phyloP scores from a whole-genome alignment of 352 stramenopile genomes.

The Phytophthora uliginosa region DNA sequence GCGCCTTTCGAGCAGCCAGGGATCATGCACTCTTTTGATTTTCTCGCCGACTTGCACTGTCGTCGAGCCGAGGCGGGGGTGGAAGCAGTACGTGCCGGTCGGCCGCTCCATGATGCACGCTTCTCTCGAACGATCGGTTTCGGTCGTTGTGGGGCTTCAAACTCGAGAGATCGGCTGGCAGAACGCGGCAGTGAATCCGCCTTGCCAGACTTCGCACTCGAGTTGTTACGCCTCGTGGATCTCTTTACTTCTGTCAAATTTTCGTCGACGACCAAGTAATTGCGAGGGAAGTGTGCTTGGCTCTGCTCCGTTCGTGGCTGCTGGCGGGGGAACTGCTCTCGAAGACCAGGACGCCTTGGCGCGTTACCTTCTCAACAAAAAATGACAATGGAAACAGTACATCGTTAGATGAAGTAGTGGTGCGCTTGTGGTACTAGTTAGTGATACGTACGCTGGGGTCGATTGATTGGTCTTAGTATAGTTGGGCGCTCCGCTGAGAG shows the following conservation, averaged over 20 bases:
- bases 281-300: slow-evolving; percentile 15
- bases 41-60: slow-evolving; percentile 54
- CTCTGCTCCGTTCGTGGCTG: slow-evolving; percentile 24
- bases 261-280: slow-evolving; percentile 27
- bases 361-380: slow-evolving; percentile 16
- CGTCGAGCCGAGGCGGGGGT: slow-evolving; percentile 15
- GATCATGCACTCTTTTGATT: slow-evolving; percentile 79
- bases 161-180: slow-evolving; percentile 43
- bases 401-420: slow-evolving; percentile 7
- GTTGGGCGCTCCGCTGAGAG: slow-evolving; percentile 23
- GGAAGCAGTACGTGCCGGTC: neutral
- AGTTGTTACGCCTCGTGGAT: slow-evolving; percentile 15
- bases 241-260: slow-evolving; percentile 21
- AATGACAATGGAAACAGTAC: neutral
- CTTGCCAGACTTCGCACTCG: slow-evolving; percentile 8
- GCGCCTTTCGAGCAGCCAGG: slow-evolving; percentile 79
- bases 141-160: slow-evolving; percentile 23
- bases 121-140: slow-evolving; percentile 22
- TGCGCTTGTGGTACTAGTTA: too few relatives aligned
- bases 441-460: slow-evolving; percentile 30
- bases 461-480: slow-evolving; percentile 18
- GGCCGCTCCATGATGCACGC: slow-evolving; percentile 53
- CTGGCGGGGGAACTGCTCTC: slow-evolving; percentile 41
- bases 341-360: slow-evolving; percentile 39
- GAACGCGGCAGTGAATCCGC: slow-evolving; percentile 20